Base-by-base conservation (phyloP, 768 basidiomycete genomes). In the Lyophyllum shimeji region DNA sequence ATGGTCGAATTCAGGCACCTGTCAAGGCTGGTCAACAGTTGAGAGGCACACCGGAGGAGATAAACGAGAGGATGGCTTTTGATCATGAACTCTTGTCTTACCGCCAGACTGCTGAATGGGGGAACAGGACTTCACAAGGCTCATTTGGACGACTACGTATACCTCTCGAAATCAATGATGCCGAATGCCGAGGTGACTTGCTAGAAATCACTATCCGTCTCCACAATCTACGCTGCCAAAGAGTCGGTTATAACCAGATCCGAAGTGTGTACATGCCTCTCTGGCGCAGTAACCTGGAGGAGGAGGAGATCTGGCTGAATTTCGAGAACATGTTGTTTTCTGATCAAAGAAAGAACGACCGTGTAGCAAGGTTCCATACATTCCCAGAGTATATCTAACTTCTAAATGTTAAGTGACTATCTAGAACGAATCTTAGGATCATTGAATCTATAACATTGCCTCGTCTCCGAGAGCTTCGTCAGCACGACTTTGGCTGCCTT, bases 41-140 rank as follows among this genome's bases (percentile, higher is more conserved):
- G 12, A 62, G 58, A 8, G 55, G 42, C 2, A 58, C 65, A 29
- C 18, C 33, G 6, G 49, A 53, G 0, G 66, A 67, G 23, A 66
- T 68, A 3, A 59, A 57, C 1, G 57, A 68, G 34, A 31, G 58
- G 3, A 45, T 72, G 31, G 58, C 52, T 2, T 70, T 71, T 47
- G 68, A 78, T 56, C 54, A 62, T 1, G 63, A 78, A 57, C 67
- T 79, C 0, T 64, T 79, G 0, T 75, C 73, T 1, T 78, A 66
- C 55, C 62, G 69, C 2, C 77, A 81, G 59, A 72, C 76, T 0
- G 76, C 75, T 20, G 74, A 81, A 60, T 81, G 77, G 78, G 76
- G 79, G 0, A 78, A 77, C 71, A 65, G 66, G 1, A 63, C 63
- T 5, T 48, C 80, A 8, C 76, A 77, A 50, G 74, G 74, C 6